Evolutionary conservation across 1,284 basidiomycete species (phyloP).

Genomic region (Sphaerobolus stellatus): DNA sequence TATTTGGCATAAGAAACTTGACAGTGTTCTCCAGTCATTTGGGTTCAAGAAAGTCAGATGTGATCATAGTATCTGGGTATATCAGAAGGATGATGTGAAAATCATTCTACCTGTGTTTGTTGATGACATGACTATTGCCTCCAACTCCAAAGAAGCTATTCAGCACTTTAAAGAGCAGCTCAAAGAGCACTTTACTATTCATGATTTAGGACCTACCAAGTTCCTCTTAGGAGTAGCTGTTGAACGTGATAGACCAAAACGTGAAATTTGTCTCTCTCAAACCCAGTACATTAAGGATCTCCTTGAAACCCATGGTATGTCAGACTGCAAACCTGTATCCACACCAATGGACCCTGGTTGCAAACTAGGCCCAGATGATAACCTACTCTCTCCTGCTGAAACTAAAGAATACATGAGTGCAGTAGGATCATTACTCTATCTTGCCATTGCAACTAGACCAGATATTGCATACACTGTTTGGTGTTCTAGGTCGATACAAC

Average conservation of each 20-base stretch:
- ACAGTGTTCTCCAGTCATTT: constrained; percentile 18
- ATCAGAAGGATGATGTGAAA: constrained; percentile 4
- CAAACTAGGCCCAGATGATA: constrained; percentile 16
- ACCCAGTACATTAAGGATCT: constrained; percentile 24
- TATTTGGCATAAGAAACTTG: constrained; percentile 32
- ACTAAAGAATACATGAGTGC: constrained; percentile 23
- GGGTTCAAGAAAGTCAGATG: constrained; percentile 6
- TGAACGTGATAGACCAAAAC: constrained; percentile 17
- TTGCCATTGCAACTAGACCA: constrained; percentile 33
- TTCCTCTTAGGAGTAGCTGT: constrained; percentile 39
- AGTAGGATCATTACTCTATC: constrained; percentile 36
- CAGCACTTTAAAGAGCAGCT: constrained; percentile 26
- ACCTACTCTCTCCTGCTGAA: too few species aligned
- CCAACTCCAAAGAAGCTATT: constrained; percentile 23
- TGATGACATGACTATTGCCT: constrained; percentile 18
- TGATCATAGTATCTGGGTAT: constrained; percentile 10
- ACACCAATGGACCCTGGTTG: constrained; percentile 29
- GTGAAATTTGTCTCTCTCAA: constrained; percentile 24
- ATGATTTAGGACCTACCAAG: constrained; percentile 31
- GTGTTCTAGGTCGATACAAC: constrained; percentile 29
- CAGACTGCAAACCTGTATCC: constrained; percentile 26
- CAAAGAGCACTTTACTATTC: constrained; percentile 33
- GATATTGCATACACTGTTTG: constrained; percentile 38
- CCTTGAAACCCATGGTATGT: constrained; percentile 15
- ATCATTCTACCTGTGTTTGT: too few species aligned